Evolutionary conservation across 192 early-diverging fungal species (phyloP), one percentile per base, ranked within the genome.

Genomic region (Spizellomyces punctatus): DNA sequence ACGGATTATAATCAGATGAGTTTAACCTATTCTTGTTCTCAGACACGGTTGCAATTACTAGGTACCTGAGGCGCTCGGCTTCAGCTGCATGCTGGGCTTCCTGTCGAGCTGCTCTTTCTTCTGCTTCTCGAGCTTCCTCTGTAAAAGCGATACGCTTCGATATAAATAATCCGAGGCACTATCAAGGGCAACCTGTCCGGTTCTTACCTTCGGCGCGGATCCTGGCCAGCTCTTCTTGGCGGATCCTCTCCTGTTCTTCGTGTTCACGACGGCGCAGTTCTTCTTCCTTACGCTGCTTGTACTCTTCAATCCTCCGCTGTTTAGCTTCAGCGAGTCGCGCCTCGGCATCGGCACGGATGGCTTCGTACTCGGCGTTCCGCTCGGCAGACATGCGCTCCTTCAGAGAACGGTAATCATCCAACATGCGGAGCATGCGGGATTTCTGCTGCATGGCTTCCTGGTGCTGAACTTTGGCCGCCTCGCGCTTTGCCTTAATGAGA

Each of bases 381-480:
- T 85, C 82, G 46, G 79, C 69, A 46, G 87, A 80, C 27, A 92
- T 77, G 65, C 79, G 63, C 42, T 55, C 74, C 76, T 86, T 86
- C 78, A 85, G 83, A 5, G 75, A 79, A 44, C 79, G 76, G 77
- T 92, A 96, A 78, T 98, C 96, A 22, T 78, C 87, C 64, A 91
- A 58, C 77, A 99, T 96, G 69, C 91, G 89, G 55, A 67, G 48
- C 67, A 99, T 81, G 43, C 96, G 91, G 46, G 70, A 59, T 85
- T 98, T 98, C 66, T 91, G 70, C 66, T 81, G 76, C 65, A 96
- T 78, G 50, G 90, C 92, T 42, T 91, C 85, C 22, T 74, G 78
- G 76, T 94, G 90, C 75, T 91, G 89, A 55, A 80, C 65, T 62
- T 74, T 76, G 41, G 94, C 77, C 52, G 89, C 79, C 49, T 86